Evolutionary conservation across 352 stramenopile genomes (phyloP), one percentile per base, ranked within the genome.

Genomic region (Halophytophthora polymorphica): DNA sequence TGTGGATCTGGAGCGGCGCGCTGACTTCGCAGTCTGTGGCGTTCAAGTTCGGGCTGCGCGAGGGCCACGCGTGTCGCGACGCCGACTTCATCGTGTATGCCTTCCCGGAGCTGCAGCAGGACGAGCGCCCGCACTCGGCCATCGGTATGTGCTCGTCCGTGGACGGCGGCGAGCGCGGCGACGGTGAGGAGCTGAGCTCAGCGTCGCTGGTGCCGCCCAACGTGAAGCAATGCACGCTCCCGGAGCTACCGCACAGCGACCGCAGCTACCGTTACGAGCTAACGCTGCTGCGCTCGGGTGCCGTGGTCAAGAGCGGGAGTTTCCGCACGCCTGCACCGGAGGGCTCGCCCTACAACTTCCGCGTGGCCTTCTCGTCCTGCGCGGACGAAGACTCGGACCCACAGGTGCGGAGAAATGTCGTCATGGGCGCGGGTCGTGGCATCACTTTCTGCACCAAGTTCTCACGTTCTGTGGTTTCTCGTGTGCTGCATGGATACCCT

Each of bases 361-460:
- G 79, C 46, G 70, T 95, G 41, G 75, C 67, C 12, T 90, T 95
- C 51, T 79, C 77, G 6, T 95, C 84, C 8, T 95, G 84, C 51
- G 82, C 82, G 2, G 84, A 95, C 46, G 81, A 95, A 66, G 46
- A 73, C 6, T 91, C 84, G 6, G 76, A 95, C 50, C 82, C 84
- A 48, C 49, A 46, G 18, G 82, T 87, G n/a, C n/a, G n/a, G n/a
- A n/a, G n/a, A n/a, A n/a, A n/a, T n/a, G n/a, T n/a, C n/a, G n/a
- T n/a, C n/a, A n/a, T n/a, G n/a, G n/a, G n/a, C n/a, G n/a, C n/a
- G n/a, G n/a, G n/a, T n/a, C n/a, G n/a, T n/a, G n/a, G n/a, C n/a
- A n/a, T n/a, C n/a, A n/a, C n/a, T n/a, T n/a, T n/a, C n/a, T n/a
- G n/a, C n/a, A n/a, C n/a, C n/a, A n/a, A n/a, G 22, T 66, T 63